phyloP scores from a whole-genome alignment of 1,139 yeast species.

The Yamadazyma siamensis region DNA sequence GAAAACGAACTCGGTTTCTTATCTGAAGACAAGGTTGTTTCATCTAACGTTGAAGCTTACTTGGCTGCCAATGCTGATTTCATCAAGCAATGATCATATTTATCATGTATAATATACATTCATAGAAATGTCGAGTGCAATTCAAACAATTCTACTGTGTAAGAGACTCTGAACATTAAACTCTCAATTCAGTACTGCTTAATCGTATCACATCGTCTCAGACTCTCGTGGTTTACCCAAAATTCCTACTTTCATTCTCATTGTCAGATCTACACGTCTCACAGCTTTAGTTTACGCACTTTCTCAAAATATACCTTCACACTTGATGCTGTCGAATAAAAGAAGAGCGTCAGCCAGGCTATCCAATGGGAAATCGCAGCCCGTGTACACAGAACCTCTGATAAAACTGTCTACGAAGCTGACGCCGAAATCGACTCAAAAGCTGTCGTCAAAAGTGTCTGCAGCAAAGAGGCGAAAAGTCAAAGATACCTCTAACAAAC shows the following conservation, averaged over 20 bases:
- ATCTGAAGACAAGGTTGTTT: conserved; percentile 27
- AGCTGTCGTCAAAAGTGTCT: no score
- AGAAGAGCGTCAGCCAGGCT: conserved; percentile 12
- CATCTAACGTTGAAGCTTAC: conserved; percentile 30
- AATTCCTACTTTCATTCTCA: no score
- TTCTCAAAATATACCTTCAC: no score
- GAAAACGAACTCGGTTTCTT: conserved; percentile 39
- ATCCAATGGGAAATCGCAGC: background rate
- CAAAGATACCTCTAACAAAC: conserved; percentile 12
- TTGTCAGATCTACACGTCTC: no score
- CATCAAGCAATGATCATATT: conserved; percentile 17
- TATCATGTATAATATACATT: conserved; percentile 10
- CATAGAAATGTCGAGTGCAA: no score
- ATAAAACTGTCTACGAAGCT: no score
- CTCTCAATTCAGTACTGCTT: background rate
- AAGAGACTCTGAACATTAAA: no score
- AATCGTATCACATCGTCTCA: conserved; percentile 1
- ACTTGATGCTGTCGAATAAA: conserved; percentile 9
- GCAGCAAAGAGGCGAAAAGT: conserved; percentile 11
- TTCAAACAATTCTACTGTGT: no score
- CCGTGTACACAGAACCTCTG: no score
- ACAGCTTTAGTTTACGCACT: no score
- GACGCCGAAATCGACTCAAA: no score
- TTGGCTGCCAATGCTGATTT: conserved; percentile 36
- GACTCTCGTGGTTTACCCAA: no score